Conservation (phyloP, 495 filamentous ascomycete genomes). For the Aspergillus conjunctus region DNA sequence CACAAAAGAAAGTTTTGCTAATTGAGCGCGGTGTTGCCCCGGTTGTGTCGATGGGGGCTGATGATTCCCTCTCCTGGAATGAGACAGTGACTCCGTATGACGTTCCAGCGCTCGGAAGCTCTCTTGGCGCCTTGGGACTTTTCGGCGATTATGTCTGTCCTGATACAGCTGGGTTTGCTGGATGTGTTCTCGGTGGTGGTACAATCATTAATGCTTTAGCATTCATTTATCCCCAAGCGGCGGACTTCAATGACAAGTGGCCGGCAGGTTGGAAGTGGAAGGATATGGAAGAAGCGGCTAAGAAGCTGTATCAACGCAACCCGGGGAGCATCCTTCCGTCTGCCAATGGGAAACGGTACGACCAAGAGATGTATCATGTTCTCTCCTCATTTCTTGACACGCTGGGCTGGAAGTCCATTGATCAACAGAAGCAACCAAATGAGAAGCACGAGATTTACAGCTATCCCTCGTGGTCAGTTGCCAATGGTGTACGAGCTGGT, state of each 20-base stretch:
- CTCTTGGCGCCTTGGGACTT: constrained; percentile 63
- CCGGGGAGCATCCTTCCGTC: constrained; percentile 69
- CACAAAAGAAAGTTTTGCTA: constrained; percentile 43
- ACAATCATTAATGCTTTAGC: constrained; percentile 73
- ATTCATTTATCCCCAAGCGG: constrained; percentile 57
- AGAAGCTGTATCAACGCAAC: constrained; percentile 63
- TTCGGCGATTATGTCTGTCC: constrained; percentile 59
- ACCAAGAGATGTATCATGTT: constrained; percentile 63
- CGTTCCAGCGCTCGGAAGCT: constrained; percentile 68
- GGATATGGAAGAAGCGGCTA: constrained; percentile 58
- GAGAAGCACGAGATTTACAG: constrained; percentile 65
- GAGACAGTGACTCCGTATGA: constrained; percentile 65
- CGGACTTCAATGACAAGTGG: constrained; percentile 74
- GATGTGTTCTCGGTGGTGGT: constrained; percentile 76
- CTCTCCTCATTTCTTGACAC: constrained; percentile 50
- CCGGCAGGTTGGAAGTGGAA: constrained; percentile 66
- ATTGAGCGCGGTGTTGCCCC: constrained; percentile 35
- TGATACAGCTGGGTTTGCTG: constrained; percentile 74
- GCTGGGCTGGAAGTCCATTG: constrained; percentile 61
- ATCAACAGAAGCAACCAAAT: constrained; percentile 57
- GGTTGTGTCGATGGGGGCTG: constrained; percentile 19
- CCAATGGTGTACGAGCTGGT: constrained; percentile 64
- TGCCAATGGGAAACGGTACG: constrained; percentile 64
- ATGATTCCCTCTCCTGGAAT: constrained; percentile 28
- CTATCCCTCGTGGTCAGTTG: constrained; percentile 66